Evolutionary conservation across 1,284 basidiomycete species (phyloP).

Genomic region (Apiotrichum mycotoxinovorans): DNA sequence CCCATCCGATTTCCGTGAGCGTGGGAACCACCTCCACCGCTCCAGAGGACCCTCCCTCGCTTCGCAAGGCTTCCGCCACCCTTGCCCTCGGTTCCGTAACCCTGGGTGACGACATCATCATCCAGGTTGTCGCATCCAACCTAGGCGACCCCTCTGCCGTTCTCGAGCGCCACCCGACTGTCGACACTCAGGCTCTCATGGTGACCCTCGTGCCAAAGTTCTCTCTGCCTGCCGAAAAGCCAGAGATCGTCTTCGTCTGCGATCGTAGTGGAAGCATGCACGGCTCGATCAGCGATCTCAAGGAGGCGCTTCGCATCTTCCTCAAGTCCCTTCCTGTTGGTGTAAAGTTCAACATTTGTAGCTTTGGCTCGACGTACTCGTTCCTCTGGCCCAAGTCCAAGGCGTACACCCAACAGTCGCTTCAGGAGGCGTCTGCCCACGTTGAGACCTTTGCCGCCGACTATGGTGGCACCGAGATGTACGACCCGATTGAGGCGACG

Average conservation of each 20-base stretch:
- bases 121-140: slow-evolving; percentile 20
- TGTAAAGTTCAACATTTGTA: slow-evolving; percentile 30
- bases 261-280: slow-evolving; percentile 32
- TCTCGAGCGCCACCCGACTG: slow-evolving; percentile 18
- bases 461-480: slow-evolving; percentile 30
- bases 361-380: slow-evolving; percentile 17
- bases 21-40: slow-evolving; percentile 14
- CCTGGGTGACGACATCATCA: slow-evolving; percentile 25
- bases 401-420: slow-evolving; percentile 8
- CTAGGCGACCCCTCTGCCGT: slow-evolving; percentile 23
- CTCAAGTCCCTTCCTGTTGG: slow-evolving; percentile 25
- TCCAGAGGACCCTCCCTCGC: slow-evolving; percentile 3
- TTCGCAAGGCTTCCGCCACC: slow-evolving; percentile 8
- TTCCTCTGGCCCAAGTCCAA: slow-evolving; percentile 16
- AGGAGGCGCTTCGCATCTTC: slow-evolving; percentile 16
- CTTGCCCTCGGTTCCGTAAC: not conserved
- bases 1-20: slow-evolving; percentile 16
- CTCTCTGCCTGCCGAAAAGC: slow-evolving; percentile 1
- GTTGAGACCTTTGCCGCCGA: slow-evolving; percentile 22
- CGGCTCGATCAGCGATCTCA: slow-evolving; percentile 18
- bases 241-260: slow-evolving; percentile 33
- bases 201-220: slow-evolving; percentile 16
- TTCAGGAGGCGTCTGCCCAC: slow-evolving; percentile 20
- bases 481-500: slow-evolving; percentile 16
- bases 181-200: slow-evolving; percentile 14